phyloP scores from a whole-genome alignment of 2,329 filamentous ascomycete genomes.

The Eurotiales sp. region DNA sequence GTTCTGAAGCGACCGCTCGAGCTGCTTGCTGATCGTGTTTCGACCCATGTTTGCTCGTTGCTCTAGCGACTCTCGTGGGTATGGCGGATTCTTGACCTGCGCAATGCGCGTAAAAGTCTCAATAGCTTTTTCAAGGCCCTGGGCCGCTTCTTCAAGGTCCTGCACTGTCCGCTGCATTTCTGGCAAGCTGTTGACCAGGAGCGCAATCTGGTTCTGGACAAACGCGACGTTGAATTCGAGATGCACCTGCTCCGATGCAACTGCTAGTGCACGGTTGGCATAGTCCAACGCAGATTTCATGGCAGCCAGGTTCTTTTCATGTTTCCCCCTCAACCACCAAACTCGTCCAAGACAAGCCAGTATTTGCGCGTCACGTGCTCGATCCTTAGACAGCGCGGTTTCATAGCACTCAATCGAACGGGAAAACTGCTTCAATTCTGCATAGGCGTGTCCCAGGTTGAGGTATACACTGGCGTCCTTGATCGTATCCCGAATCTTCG shows the following conservation, averaged over 20 bases:
- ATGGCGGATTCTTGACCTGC: conserved; percentile 67
- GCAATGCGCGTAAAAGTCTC: conserved; percentile 60
- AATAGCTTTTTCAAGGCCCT: conserved; percentile 83
- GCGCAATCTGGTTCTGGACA: conserved; percentile 90
- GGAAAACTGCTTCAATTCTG: conserved; percentile 82
- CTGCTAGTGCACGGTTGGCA: conserved; percentile 64
- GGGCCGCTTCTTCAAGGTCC: conserved; percentile 75
- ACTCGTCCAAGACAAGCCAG: conserved; percentile 82
- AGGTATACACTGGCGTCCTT: conserved; percentile 84
- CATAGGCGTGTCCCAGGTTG: conserved; percentile 90
- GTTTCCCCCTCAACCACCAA: conserved; percentile 76
- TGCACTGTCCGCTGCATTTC: conserved; percentile 73
- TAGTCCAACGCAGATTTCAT: conserved; percentile 64
- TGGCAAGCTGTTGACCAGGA: conserved; percentile 68
- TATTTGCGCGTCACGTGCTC: conserved; percentile 73
- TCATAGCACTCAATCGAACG: conserved; percentile 96
- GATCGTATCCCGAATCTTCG: conserved; percentile 84
- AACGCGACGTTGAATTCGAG: conserved; percentile 98
- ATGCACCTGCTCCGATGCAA: conserved; percentile 78
- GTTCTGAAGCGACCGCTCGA: conserved; percentile 76
- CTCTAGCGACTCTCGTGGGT: conserved; percentile 85
- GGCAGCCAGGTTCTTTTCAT: conserved; percentile 59
- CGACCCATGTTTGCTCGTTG: conserved; percentile 96
- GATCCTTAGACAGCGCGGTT: conserved; percentile 72
- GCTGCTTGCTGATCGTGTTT: conserved; percentile 89